Evolutionary conservation across 2,329 filamentous ascomycete genomes (phyloP).

Genomic region (Fusarium equiseti): DNA sequence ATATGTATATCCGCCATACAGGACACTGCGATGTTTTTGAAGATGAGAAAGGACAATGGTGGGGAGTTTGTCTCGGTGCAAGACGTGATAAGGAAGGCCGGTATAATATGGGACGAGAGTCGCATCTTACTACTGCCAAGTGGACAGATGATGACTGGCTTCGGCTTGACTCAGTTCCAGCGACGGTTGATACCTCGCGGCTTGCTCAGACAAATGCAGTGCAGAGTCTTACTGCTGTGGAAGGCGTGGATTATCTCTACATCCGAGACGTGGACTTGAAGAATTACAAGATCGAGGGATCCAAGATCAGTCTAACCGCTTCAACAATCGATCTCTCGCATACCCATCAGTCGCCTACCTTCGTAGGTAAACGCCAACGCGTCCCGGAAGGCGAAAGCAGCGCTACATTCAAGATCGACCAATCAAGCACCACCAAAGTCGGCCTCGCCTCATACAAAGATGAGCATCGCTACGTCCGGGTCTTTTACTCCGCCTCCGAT

Average conservation of each 20-base stretch:
- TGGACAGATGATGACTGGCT: constrained; percentile 20
- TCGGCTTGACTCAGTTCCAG: neutral
- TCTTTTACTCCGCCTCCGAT: neutral
- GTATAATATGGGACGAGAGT: constrained; percentile 21
- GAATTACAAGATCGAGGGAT: constrained; percentile 10
- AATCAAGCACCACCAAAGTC: neutral
- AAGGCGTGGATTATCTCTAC: constrained; percentile 13
- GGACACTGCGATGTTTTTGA: constrained; percentile 18
- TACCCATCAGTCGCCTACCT: constrained; percentile 1
- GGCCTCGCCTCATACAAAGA: constrained; percentile 5
- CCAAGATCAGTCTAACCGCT: constrained; percentile 5
- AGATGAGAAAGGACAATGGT: constrained; percentile 13
- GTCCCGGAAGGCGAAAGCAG: constrained; percentile 5
- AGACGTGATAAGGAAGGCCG: constrained; percentile 5
- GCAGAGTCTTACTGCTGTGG: constrained; percentile 1
- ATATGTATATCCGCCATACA: constrained; percentile 8
- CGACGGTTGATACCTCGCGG: neutral
- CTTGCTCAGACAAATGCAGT: neutral
- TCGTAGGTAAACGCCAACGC: constrained; percentile 22
- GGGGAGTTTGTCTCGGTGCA: constrained; percentile 19
- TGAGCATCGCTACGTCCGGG: constrained; percentile 13
- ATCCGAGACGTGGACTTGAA: constrained; percentile 9
- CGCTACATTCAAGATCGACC: neutral
- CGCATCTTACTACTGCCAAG: constrained; percentile 5
- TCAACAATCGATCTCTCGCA: constrained; percentile 1